phyloP scores from a whole-genome alignment of 2,329 filamentous ascomycete genomes.

The Zymoseptoria tritici region DNA sequence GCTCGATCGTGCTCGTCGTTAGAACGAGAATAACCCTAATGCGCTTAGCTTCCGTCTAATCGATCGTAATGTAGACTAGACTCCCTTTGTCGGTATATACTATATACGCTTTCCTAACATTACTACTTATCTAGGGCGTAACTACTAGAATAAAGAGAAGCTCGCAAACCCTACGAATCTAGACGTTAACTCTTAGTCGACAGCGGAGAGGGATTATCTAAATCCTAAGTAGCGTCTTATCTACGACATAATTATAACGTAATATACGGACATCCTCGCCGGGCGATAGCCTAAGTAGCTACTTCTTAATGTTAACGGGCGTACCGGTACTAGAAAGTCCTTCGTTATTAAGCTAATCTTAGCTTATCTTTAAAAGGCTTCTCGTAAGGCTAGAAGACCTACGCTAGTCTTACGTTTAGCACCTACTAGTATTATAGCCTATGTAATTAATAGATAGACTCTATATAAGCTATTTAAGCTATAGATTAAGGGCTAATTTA shows the following conservation, averaged over 20 bases:
- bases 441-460: neutral
- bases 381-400: neutral
- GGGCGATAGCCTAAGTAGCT: neutral
- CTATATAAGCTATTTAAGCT: neutral
- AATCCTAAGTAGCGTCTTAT: neutral
- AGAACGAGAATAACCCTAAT: neutral
- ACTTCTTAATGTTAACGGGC: neutral
- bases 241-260: neutral
- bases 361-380: neutral
- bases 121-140: neutral
- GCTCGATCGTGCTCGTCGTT: neutral
- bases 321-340: neutral
- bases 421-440: neutral
- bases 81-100: neutral
- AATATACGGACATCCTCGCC: neutral
- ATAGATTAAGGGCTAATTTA: neutral
- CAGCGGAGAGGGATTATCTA: neutral
- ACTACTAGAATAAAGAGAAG: neutral
- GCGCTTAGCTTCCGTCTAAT: neutral
- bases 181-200: neutral
- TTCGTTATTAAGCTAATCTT: neutral
- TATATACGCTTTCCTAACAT: neutral
- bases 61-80: neutral
- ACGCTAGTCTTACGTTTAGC: neutral
- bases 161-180: neutral